Evolutionary conservation across 169 alveolate species (phyloP), one percentile per base, ranked within the genome.

Genomic region (Condylostoma magnum): DNA sequence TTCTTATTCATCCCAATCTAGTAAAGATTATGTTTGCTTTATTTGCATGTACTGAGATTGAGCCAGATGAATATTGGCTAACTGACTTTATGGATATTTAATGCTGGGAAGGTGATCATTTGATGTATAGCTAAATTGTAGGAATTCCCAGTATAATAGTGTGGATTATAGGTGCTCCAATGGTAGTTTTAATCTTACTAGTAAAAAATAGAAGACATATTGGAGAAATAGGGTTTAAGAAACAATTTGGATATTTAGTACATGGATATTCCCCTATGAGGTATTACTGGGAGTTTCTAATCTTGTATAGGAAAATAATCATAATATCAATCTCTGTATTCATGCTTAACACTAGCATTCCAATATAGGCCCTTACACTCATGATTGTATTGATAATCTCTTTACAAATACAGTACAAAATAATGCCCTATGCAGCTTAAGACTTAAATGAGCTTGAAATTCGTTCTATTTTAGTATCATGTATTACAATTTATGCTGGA

Each of bases 151-250:
- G 65, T 57, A 28, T 79, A 12, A 36, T 78, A 3, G 43, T 83
- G 0, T 79, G 86, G 86, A 85, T 73, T 15, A 22, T 79, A 30
- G 87, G 88, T 1, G 36, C 65, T 34, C 91, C 91, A 8, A 27
- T 77, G 0, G 3, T 75, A 6, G 70, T 71, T 4, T 50, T 73
- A 6, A 28, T 63, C 3, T 18, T 77, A 8, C 25, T 83, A 37
- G 52, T n/a, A 15, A 27, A 8, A 3, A 68, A 83, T 25, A 63
- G 79, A 66, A 12, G 54, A 28, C 15, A 31, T 6, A 31, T 78
- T 41, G 69, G 63, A 0, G 31, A 10, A 4, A 3, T 72, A 2
- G 50, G 28, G 12, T n/a, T 37, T 8, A 55, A 53, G 37, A n/a
- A 66, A 34, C 54, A 58, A 8, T 72, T 36, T n/a, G 85, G 85